phyloP scores from a whole-genome alignment of 257 asterid genomes.

The Eucommia ulmoides region DNA sequence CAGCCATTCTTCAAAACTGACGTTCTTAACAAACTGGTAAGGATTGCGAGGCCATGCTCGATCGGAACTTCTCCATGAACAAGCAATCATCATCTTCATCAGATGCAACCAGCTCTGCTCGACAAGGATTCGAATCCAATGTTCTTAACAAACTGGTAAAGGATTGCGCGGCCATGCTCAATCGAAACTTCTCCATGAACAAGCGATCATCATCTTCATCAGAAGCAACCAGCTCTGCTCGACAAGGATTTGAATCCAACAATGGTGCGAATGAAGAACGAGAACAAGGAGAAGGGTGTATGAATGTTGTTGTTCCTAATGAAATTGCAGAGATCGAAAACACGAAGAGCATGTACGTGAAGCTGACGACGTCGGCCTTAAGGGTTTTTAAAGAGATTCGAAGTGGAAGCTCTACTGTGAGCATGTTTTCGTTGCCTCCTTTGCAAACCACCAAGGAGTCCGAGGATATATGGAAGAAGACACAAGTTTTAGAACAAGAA shows the following conservation, averaged over 20 bases:
- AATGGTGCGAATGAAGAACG: slow-evolving; percentile 17
- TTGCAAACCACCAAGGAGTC: slow-evolving; percentile 19
- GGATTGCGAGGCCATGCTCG: slow-evolving; percentile 53
- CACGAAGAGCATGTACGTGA: slow-evolving; percentile 52
- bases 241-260: no score
- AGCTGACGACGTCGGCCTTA: slow-evolving; percentile 47
- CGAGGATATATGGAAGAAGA: slow-evolving; percentile 27
- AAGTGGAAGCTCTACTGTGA: slow-evolving; percentile 54
- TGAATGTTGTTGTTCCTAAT: slow-evolving; percentile 33
- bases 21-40: slow-evolving; percentile 39
- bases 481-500: slow-evolving; percentile 20
- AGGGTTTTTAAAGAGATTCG: slow-evolving; percentile 48
- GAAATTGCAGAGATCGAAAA: slow-evolving; percentile 40
- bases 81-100: slow-evolving; percentile 29
- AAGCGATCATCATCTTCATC: slow-evolving; percentile 29
- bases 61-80: slow-evolving; percentile 35
- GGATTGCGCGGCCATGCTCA: slow-evolving; percentile 53
- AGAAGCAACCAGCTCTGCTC: slow-evolving; percentile 17
- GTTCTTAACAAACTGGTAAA: slow-evolving; percentile 41
- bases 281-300: slow-evolving; percentile 4
- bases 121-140: slow-evolving; percentile 13
- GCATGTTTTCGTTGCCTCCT: slow-evolving; percentile 65
- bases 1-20: slow-evolving; percentile 58
- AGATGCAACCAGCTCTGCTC: slow-evolving; percentile 18
- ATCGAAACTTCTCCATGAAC: slow-evolving; percentile 35